These are phyloP conservation scores for Xerocomellus dryophilus DNA, from an alignment of 768 basidiomycete genomes.

Conservation along the genomic window DNA sequence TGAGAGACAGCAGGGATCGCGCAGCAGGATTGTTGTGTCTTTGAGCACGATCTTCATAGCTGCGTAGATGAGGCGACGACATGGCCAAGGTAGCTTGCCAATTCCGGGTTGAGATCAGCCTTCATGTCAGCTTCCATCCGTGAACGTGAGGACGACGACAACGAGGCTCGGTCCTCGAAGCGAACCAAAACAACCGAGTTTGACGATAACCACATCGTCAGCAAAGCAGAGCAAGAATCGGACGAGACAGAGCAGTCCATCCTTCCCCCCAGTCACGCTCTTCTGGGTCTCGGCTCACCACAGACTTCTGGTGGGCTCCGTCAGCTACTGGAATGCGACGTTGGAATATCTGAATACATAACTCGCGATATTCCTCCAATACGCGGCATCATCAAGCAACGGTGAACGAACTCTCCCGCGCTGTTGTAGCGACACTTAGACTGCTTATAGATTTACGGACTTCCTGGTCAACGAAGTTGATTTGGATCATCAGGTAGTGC, in stretches of 20 bases:
- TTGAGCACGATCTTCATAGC: constrained; percentile 61
- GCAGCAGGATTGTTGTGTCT: constrained; percentile 74
- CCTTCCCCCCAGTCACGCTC: constrained; percentile 71
- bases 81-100: constrained; percentile 10
- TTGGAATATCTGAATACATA: constrained; percentile 89
- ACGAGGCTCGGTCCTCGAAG: constrained; percentile 38
- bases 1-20: constrained; percentile 69
- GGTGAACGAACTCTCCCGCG: constrained; percentile 47
- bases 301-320: constrained; percentile 51
- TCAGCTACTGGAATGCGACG: constrained; percentile 70
- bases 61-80: constrained; percentile 41
- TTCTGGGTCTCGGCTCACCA: constrained; percentile 59
- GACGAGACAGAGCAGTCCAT: constrained; percentile 25
- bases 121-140: constrained; percentile 36
- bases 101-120: not conserved
- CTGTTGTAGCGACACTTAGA: not conserved
- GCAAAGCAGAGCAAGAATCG: constrained; percentile 4
- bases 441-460: constrained; percentile 78
- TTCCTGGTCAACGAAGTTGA: constrained; percentile 94
- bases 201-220: constrained; percentile 5
- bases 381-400: constrained; percentile 94
- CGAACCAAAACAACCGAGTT: constrained; percentile 34
- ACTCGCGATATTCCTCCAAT: constrained; percentile 66
- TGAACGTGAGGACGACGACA: constrained; percentile 51
- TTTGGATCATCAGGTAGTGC: constrained; percentile 72